Base-by-base conservation (phyloP, 2,329 filamentous ascomycete species). In the Fusarium annulatum region DNA sequence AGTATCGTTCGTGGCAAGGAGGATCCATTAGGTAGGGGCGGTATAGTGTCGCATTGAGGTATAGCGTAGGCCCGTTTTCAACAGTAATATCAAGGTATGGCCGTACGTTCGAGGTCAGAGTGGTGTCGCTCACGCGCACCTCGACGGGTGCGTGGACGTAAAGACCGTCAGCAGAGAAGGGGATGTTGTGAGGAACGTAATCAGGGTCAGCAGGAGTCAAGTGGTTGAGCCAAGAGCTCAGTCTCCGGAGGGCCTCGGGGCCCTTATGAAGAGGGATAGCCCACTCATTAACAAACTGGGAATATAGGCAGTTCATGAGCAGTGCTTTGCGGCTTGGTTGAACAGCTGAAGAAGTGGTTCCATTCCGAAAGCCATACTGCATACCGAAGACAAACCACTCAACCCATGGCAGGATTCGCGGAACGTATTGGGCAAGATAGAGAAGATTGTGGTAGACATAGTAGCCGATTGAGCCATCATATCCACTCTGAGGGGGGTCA, bases 201-300 rank as follows among this genome's bases (percentile, higher is more conserved):
- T 88, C 87, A 6, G 86, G 84, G 76, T 96, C 93, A 23, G 89
- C 88, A 57, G 93, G 85, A 0, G 82, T 80, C 52, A 90, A 84
- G 60, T 84, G 85, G 80, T 91, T 92, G 60, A 99, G 87, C 96
- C 96, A 99, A 53, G 93, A 92, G 43, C 92, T 93, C 18, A 99
- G 88, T 15, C 96, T 91, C 38, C 86, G 88, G 48, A 99, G 89
- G 12, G 94, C 95, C 82, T 98, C 95, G 19, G 96, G 96, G 0
- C 96, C 96, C 75, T 93, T 92, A 72, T 90, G 86, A 2, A 99
- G 87, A 3, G 96, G 96, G 11, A 99, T 88, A 1, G 96, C 96
- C 96, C 96, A 99, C 81, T 99, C 96, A 81, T 99, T 98, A 74
- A 99, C 96, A 78, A 94, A 97, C 80, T 99, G 96, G n/a, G 93